These are phyloP conservation scores for Clitopilus hobsonii DNA, from an alignment of 768 basidiomycete genomes.

Conservation along the genomic window DNA sequence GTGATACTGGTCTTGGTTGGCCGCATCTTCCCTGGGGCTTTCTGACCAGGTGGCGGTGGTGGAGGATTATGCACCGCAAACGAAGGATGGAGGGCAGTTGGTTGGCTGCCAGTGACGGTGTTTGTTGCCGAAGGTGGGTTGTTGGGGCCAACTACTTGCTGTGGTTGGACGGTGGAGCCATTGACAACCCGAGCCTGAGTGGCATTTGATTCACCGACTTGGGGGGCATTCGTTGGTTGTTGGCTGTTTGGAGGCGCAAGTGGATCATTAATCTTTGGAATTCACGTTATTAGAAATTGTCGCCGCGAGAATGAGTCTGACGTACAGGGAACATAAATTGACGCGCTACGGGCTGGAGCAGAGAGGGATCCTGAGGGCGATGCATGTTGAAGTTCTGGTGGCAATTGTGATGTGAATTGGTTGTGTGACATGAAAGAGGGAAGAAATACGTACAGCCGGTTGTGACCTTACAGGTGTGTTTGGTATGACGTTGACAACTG, in stretches of 20 bases:
- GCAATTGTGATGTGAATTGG: background rate
- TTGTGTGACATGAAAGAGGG: background rate
- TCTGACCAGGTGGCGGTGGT: background rate
- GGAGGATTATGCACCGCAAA: background rate
- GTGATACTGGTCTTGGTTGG: background rate
- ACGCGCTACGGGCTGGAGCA: background rate
- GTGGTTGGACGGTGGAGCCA: background rate
- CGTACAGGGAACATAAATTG: too few relatives aligned
- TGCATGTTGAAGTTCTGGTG: background rate
- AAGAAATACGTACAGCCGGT: background rate
- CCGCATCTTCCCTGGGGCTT: background rate
- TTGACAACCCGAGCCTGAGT: background rate
- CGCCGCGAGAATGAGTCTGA: too few relatives aligned
- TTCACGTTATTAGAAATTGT: too few relatives aligned
- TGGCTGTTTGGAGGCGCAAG: background rate
- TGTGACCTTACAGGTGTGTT: background rate
- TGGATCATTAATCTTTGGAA: background rate
- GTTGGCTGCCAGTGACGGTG: too few relatives aligned
- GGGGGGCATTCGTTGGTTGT: background rate
- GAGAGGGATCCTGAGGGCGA: background rate
- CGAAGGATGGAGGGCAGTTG: background rate
- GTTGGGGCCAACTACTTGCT: background rate
- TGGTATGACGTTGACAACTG: background rate
- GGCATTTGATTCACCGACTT: background rate
- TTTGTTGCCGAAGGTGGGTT: background rate